Percentiles rank a stretch among this genome's conserved stretches.
These are phyloP conservation scores for Boletus reticulatus DNA, from an alignment of 768 basidiomycete genomes.

Conservation along the genomic window DNA sequence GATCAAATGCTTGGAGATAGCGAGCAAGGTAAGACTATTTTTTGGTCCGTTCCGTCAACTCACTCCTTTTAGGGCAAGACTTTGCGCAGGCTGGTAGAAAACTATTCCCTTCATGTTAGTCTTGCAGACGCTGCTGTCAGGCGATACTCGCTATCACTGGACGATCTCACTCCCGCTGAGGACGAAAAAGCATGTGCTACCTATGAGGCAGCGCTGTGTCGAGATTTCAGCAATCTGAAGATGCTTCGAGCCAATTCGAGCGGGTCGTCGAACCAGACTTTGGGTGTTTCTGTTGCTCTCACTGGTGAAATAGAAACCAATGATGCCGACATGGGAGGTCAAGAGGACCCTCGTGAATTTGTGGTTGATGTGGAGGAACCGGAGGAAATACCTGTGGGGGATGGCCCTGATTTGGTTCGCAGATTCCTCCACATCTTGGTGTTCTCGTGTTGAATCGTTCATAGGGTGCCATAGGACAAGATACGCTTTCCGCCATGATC, in stretches of 20 bases:
- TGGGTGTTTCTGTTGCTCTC: neutral
- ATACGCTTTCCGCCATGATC: constrained; percentile 71
- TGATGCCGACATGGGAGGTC: constrained; percentile 8
- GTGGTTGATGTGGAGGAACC: constrained; percentile 15
- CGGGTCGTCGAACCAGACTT: constrained; percentile 11
- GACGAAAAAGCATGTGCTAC: constrained; percentile 42
- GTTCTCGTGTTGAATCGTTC: constrained; percentile 7
- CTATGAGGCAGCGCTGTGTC: constrained; percentile 54
- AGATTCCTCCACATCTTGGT: neutral
- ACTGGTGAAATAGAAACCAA: constrained; percentile 8
- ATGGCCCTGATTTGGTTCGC: constrained; percentile 28
- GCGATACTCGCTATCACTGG: constrained; percentile 50
- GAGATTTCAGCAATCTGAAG: constrained; percentile 44
- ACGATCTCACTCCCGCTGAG: constrained; percentile 54
- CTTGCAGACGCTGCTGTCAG: constrained; percentile 47
- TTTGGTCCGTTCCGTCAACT: constrained; percentile 6
- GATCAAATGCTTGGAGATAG: constrained; percentile 55
- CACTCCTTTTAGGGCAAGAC: constrained; percentile 56
- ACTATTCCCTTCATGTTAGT: constrained; percentile 41
- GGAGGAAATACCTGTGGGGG: constrained; percentile 11
- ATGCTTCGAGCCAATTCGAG: constrained; percentile 21
- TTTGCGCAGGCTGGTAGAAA: constrained; percentile 54
- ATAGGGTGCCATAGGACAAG: constrained; percentile 71
- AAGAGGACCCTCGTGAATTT: constrained; percentile 18
- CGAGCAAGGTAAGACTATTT: constrained; percentile 41